These are phyloP conservation scores for Paramecium sonneborni DNA, from an alignment of 73 alveolate genomes.

Conservation along the genomic window DNA sequence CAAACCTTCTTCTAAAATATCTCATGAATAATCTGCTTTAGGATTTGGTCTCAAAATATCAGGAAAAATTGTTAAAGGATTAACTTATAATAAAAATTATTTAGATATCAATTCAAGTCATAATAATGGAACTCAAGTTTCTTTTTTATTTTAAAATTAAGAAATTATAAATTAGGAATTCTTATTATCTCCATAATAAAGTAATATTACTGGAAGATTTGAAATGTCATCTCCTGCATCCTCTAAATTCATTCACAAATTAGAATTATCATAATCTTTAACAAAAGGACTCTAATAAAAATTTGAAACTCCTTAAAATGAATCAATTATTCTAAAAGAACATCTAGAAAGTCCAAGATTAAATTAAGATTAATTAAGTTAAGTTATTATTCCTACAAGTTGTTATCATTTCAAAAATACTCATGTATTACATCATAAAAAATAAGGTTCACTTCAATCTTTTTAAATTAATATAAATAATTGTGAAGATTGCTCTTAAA, in stretches of 20 bases:
- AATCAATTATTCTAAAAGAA: neutral
- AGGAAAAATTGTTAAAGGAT: neutral
- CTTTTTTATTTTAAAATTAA: neutral
- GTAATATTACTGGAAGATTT: slow-evolving; percentile 24
- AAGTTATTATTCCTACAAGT: neutral
- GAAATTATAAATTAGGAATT: neutral
- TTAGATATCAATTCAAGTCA: neutral
- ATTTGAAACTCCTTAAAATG: neutral
- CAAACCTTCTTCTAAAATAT: neutral
- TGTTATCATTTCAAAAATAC: neutral
- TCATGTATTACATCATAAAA: neutral
- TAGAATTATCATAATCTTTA: neutral
- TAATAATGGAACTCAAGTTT: neutral
- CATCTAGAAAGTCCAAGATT: neutral
- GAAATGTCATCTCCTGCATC: neutral
- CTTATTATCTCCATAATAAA: neutral
- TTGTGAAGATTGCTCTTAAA: neutral
- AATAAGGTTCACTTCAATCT: neutral
- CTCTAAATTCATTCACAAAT: neutral
- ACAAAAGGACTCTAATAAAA: neutral
- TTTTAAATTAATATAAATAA: neutral
- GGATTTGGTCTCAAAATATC: slow-evolving; percentile 20
- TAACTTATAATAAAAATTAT: neutral
- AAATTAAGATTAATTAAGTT: neutral
- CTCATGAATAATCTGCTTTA: neutral